Base-by-base conservation (phyloP, 2,329 filamentous ascomycete species). In the Xylariaceae sp. region DNA sequence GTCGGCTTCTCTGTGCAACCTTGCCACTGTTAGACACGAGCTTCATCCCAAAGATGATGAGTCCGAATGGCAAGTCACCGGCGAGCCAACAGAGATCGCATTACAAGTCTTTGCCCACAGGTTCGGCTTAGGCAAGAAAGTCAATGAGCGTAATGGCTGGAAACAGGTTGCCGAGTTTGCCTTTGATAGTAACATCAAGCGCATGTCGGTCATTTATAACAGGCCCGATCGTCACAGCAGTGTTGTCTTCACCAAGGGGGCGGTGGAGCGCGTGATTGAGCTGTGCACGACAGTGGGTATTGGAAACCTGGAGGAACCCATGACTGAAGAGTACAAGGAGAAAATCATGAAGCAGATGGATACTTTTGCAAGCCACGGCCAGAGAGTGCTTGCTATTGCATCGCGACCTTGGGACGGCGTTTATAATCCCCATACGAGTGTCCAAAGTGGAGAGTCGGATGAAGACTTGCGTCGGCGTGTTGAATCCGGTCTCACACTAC, bases 121-220 rank as follows among this genome's bases (percentile, higher is more conserved):
- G 45, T 90, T 91, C 70, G 76, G 80, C 51, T 76, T 76, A 23
- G 82, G 83, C 47, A 85, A 84, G 71, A 82, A 81, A 67, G 68
- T 71, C 0, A 73, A 85, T 2, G 79, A 81, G 58, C 72, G 67
- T 2, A 69, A 75, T 4, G 81, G 81, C n/a, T 87, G 85, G 84
- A 81, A 80, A 64, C 81, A 87, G 66, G 72, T 87, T 1, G 82
- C 85, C 55, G 89, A 92, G 68, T 89, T 89, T 62, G 88, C 88
- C n/a, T 92, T 92, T 68, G 88, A 92, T 72, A 89, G 86, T 58
- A 82, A 81, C 66, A 84, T 90, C 71, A 92, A 92, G 80, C 85
- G 87, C 67, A 92, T 92, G 88, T 89, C 87, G 7, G 88, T 91
- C 58, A 80, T 91, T 51, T 90, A 89, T 73, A 78, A 83, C 52